Percentiles rank a stretch among this genome's conserved stretches.
Conservation (phyloP, 2,329 filamentous ascomycete genomes). For the Apiospora koreana region DNA sequence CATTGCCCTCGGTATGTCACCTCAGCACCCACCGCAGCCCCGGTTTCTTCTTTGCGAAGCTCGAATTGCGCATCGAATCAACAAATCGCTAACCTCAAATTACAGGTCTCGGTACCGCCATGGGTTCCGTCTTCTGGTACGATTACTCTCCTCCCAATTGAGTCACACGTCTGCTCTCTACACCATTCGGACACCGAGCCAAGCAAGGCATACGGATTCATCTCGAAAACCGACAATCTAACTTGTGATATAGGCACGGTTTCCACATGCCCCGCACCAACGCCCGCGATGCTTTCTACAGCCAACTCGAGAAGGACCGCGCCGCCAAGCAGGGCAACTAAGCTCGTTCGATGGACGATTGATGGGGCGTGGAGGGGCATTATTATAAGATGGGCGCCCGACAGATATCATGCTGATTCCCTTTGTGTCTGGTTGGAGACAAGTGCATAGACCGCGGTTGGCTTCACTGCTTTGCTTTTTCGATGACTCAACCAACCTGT, state of each 20-base stretch:
- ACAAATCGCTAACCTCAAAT: constrained; percentile 34
- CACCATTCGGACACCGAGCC: not conserved
- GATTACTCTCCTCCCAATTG: constrained; percentile 23
- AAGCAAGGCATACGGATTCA: not conserved
- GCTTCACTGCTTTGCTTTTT: constrained; percentile 9
- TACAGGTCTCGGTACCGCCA: constrained; percentile 53
- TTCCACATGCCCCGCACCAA: constrained; percentile 62
- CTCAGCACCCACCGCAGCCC: not conserved
- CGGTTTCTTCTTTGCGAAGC: not conserved
- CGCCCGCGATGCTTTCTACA: constrained; percentile 60
- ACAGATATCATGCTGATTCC: constrained; percentile 9
- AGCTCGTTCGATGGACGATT: not conserved
- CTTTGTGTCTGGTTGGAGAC: constrained; percentile 8
- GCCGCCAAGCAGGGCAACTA: constrained; percentile 36
- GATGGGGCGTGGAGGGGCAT: not conserved
- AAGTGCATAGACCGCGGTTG: constrained; percentile 10
- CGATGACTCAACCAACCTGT: constrained; percentile 12
- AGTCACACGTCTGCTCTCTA: not conserved
- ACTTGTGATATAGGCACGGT: constrained; percentile 51
- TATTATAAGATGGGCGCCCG: not conserved
- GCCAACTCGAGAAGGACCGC: constrained; percentile 58
- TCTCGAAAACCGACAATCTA: not conserved
- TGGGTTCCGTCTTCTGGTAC: constrained; percentile 62
- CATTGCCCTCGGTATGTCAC: constrained; percentile 55
- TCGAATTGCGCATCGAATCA: not conserved